Evolutionary conservation across 257 asterid genomes (phyloP), one percentile per base, ranked within the genome.

Genomic region (Rubia yunnanensis): DNA sequence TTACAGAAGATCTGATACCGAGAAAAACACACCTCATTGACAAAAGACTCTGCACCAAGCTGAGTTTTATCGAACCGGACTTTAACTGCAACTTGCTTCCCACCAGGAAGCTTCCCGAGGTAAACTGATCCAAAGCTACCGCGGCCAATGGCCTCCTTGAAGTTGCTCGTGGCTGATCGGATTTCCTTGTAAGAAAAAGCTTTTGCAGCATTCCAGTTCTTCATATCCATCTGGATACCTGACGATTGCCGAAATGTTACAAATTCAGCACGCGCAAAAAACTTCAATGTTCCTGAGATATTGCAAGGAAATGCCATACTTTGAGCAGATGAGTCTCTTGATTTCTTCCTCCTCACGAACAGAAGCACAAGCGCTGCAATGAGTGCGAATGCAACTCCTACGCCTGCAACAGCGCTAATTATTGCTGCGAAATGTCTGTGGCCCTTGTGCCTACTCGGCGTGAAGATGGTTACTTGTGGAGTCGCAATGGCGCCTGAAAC

Each of bases 51-150:
- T 30, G 88, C 95, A 10, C 96, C 95, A 11, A 86, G 83, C 72
- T 82, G 96, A 80, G 87, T 81, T 81, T 80, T 92, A 50, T 87
- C 98, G 50, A 79, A 89, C 69, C 95, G 84, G 48, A 92, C 95
- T 87, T 92, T 89, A 34, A 92, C 95, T 62, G 98, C 98, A 22
- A 92, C 86, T 74, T 64, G 73, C 73, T 80, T 89, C 31, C 95
- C 96, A 65, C 80, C 85, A 5, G 80, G 80, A 56, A 92, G 92
- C 79, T 85, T 85, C 62, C 98, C 96, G 50, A 68, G 77, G 54
- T 85, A 92, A 60, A 92, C 95, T 31, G 95, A 74, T 27, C 98
- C 96, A n/a, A 87, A 92, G 70, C 98, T 87, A 56, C 98, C 98
- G 2, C 91, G 88, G 8, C 98, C 98, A 10, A 89, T 77, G 41